Percentiles rank a stretch among this genome's conserved stretches.
phyloP scores from a whole-genome alignment of 192 early-diverging fungal species.

The Anaeromyces robustus region DNA sequence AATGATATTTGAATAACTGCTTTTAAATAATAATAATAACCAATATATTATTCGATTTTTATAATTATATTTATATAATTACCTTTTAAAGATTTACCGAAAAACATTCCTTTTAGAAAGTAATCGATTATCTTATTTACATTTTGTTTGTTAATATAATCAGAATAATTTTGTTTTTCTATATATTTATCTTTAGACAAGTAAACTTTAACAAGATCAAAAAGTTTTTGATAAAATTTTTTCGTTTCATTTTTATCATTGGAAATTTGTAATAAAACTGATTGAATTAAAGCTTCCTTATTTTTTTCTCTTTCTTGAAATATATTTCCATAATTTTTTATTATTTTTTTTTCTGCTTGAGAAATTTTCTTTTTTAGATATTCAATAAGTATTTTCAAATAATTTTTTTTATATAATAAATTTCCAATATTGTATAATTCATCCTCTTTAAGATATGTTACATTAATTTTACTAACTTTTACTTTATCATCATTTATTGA shows the following conservation, averaged over 20 bases:
- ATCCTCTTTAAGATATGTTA: background rate
- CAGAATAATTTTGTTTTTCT: background rate
- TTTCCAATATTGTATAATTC: background rate
- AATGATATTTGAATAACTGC: too few species aligned
- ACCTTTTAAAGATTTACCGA: background rate
- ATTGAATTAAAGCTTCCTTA: background rate
- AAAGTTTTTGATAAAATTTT: background rate
- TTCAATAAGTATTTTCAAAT: background rate
- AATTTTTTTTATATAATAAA: background rate
- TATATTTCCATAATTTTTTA: background rate
- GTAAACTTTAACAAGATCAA: background rate
- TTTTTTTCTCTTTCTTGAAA: background rate
- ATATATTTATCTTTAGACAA: background rate
- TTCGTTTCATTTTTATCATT: background rate
- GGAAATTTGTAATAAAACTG: background rate
- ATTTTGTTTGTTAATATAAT: background rate
- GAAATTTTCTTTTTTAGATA: background rate
- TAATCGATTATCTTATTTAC: background rate
- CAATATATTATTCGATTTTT: too few species aligned
- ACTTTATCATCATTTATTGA: background rate
- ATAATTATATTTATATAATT: too few species aligned
- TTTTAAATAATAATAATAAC: too few species aligned
- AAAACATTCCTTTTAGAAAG: background rate
- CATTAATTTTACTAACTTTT: background rate
- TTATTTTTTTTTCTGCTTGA: background rate